These are phyloP conservation scores for Alternaria conjuncta DNA, from an alignment of 2,329 filamentous ascomycete genomes.

Conservation along the genomic window DNA sequence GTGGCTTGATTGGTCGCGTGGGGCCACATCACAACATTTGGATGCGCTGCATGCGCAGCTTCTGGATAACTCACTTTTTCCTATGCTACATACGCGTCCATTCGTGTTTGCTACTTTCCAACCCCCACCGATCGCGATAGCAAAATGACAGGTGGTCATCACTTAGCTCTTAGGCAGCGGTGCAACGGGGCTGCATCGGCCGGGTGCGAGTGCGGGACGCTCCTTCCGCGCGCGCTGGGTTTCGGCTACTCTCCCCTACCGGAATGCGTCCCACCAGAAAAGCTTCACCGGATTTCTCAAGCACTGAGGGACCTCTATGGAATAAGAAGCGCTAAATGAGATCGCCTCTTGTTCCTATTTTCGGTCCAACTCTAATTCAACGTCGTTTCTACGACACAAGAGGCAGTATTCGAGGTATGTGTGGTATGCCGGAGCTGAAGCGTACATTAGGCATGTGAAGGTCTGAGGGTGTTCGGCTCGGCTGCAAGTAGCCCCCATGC, in stretches of 20 bases:
- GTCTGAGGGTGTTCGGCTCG: not conserved
- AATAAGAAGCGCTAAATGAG: not conserved
- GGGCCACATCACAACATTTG: not conserved
- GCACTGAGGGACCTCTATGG: not conserved
- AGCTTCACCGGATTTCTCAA: not conserved
- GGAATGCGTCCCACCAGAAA: not conserved
- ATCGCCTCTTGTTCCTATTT: not conserved
- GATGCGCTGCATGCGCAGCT: not conserved
- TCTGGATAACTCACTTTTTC: not conserved
- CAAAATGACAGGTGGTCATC: not conserved
- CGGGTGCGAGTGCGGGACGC: not conserved
- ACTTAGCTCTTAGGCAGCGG: not conserved
- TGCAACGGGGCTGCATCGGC: not conserved
- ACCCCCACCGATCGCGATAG: not conserved
- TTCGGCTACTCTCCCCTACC: not conserved
- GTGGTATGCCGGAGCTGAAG: not conserved
- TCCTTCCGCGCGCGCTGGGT: not conserved
- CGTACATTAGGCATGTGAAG: not conserved
- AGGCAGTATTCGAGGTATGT: rapidly evolving
- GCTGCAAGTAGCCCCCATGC: not conserved
- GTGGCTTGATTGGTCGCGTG: not conserved
- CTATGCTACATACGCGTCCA: not conserved
- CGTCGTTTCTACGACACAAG: not conserved
- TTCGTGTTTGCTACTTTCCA: not conserved
- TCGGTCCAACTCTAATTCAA: not conserved